phyloP scores from a whole-genome alignment of 2,329 filamentous ascomycete species.

The Apiospora pterosperma region DNA sequence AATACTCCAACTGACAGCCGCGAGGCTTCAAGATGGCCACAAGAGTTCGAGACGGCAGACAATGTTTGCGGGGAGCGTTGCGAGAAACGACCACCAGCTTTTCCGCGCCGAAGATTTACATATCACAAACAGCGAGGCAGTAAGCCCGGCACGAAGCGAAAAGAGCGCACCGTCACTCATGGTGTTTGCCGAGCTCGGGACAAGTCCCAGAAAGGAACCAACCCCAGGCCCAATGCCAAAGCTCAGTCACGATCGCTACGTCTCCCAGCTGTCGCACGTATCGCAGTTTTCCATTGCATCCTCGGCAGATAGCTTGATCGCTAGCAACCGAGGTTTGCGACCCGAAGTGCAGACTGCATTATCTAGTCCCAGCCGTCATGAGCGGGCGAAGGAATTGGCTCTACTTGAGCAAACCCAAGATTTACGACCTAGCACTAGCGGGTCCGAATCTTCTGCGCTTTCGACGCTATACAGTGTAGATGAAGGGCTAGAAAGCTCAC shows the following conservation, averaged over 20 bases:
- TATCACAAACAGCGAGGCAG: slow-evolving; percentile 14
- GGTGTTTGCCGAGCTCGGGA: slow-evolving; percentile 19
- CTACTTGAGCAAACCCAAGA: not conserved
- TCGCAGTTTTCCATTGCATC: slow-evolving; percentile 25
- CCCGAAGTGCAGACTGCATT: slow-evolving; percentile 32
- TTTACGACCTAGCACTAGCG: slow-evolving; percentile 24
- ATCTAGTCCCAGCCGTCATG: slow-evolving; percentile 41
- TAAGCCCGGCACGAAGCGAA: slow-evolving; percentile 25
- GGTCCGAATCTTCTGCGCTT: slow-evolving; percentile 48
- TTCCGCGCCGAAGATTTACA: not conserved
- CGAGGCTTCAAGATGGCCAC: slow-evolving; percentile 41
- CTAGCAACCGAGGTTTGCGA: slow-evolving; percentile 26
- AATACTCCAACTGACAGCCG: slow-evolving; percentile 51
- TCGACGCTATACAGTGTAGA: slow-evolving; percentile 57
- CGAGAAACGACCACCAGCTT: not conserved
- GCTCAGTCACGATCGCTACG: slow-evolving; percentile 20
- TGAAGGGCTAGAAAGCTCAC: slow-evolving; percentile 36
- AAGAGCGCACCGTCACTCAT: slow-evolving; percentile 25
- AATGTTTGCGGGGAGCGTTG: slow-evolving; percentile 12
- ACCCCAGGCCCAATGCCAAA: slow-evolving; percentile 13
- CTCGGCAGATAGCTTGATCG: slow-evolving; percentile 39
- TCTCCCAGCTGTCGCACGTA: slow-evolving; percentile 21
- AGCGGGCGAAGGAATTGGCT: not conserved
- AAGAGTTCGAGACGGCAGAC: slow-evolving; percentile 27
- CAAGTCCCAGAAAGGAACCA: not conserved